phyloP scores from a whole-genome alignment of 495 filamentous ascomycete species.

The Neurospora sp. region DNA sequence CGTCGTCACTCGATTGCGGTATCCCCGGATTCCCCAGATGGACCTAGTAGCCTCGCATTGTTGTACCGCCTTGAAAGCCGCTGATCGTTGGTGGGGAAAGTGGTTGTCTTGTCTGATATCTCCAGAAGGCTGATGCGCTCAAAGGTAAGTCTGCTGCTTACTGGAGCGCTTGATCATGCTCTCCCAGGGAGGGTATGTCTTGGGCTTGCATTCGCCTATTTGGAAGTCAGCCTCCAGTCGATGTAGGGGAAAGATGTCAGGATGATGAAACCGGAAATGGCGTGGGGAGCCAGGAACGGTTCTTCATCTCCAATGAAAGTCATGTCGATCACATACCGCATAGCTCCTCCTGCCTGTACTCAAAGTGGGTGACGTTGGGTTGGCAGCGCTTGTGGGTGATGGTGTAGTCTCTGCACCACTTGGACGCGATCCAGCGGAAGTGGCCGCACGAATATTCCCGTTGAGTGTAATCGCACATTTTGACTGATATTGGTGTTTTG shows the following conservation, averaged over 20 bases:
- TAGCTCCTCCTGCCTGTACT: conserved; percentile 27
- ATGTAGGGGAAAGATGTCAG: background rate
- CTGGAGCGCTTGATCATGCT: conserved; percentile 30
- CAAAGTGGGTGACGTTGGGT: conserved; percentile 31
- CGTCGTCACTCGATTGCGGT: background rate
- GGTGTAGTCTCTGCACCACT: conserved; percentile 31
- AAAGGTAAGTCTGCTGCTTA: conserved; percentile 17
- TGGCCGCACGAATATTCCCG: conserved; percentile 33
- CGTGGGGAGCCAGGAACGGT: background rate
- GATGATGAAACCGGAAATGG: background rate
- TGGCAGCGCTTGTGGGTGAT: conserved; percentile 32
- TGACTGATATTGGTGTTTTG: background rate
- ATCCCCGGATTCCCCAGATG: background rate
- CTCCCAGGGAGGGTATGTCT: conserved; percentile 25
- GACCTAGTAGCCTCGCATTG: background rate
- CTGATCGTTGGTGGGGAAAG: background rate
- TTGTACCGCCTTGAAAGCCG: background rate
- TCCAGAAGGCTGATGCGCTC: background rate
- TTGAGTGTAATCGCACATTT: conserved; percentile 27
- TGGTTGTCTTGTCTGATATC: background rate
- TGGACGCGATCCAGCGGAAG: conserved; percentile 33
- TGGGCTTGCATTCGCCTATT: conserved; percentile 30
- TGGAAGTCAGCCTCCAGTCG: conserved; percentile 4
- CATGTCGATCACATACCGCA: conserved; percentile 20
- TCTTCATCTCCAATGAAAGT: background rate